A percentile compares a stretch with the other conserved stretches of the same genome.
phyloP scores from a whole-genome alignment of 202 grass and related monocot species.

The Bolboschoenoplectus hybrid region DNA sequence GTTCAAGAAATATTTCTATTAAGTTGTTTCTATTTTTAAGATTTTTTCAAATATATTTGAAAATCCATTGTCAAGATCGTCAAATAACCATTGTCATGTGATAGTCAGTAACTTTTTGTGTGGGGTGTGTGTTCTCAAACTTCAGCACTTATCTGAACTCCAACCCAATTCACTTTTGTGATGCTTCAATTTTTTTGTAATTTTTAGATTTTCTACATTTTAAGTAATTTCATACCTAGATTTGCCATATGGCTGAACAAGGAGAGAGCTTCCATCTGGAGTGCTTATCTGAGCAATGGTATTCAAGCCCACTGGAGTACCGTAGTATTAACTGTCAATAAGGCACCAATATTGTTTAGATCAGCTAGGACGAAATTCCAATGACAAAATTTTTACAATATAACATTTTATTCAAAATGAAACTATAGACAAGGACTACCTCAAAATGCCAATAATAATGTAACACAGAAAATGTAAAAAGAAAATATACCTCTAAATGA shows the following conservation, averaged over 20 bases:
- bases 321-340: conserved; percentile 80
- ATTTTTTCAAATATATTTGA: too few species aligned
- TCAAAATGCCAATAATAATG: neutral
- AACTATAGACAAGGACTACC: conserved; percentile 6
- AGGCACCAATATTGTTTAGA: neutral
- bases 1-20: too few species aligned
- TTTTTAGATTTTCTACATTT: neutral
- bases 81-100: too few species aligned
- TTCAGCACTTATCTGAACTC: too few species aligned
- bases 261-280: conserved; percentile 89
- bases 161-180: too few species aligned
- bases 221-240: conserved; percentile 55
- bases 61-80: too few species aligned
- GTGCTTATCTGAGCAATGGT: conserved; percentile 93
- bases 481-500: conserved; percentile 80
- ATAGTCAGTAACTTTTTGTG: too few species aligned
- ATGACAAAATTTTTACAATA: neutral
- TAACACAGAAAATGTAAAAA: neutral
- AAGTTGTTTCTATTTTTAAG: too few species aligned
- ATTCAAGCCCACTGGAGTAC: conserved; percentile 90
- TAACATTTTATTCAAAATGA: neutral
- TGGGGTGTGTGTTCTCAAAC: too few species aligned
- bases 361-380: neutral
- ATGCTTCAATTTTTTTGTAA: neutral
- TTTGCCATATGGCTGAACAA: conserved; percentile 93